Conservation (phyloP, 371 early-diverging fungal species). For the Apophysomyces variabilis region DNA sequence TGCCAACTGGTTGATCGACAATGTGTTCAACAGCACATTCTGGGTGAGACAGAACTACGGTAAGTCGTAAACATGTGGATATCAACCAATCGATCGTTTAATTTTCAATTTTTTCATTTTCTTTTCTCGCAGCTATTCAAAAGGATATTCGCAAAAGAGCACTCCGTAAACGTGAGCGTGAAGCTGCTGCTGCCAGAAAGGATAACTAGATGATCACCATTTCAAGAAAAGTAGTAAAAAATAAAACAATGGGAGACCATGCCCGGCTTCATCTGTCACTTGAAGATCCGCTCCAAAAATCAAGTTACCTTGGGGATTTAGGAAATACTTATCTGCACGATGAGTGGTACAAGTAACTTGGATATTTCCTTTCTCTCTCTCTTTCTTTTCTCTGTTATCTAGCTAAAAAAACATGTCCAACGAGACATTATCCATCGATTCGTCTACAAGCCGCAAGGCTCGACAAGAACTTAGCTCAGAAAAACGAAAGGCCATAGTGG, state of each 20-base stretch:
- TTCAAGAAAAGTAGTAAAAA: background rate
- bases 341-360: too few relatives aligned
- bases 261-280: too few relatives aligned
- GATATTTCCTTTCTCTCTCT: too few relatives aligned
- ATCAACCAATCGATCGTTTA: too few relatives aligned
- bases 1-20: constrained; percentile 75
- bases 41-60: constrained; percentile 71
- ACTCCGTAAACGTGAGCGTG: constrained; percentile 68
- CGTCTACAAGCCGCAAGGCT: background rate
- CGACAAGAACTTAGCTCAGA: background rate
- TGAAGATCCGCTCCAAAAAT: too few relatives aligned
- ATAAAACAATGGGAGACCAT: too few relatives aligned
- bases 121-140: constrained; percentile 53
- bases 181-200: constrained; percentile 53
- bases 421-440: too few relatives aligned
- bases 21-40: constrained; percentile 59
- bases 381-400: too few relatives aligned
- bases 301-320: too few relatives aligned
- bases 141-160: constrained; percentile 78
- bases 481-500: background rate
- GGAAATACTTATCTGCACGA: too few relatives aligned
- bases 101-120: background rate
- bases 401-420: too few relatives aligned
- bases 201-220: constrained; percentile 12
- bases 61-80: constrained; percentile 19